These are phyloP conservation scores for Daldinia eschscholtzii DNA, from an alignment of 2,329 filamentous ascomycete species.

Conservation along the genomic window DNA sequence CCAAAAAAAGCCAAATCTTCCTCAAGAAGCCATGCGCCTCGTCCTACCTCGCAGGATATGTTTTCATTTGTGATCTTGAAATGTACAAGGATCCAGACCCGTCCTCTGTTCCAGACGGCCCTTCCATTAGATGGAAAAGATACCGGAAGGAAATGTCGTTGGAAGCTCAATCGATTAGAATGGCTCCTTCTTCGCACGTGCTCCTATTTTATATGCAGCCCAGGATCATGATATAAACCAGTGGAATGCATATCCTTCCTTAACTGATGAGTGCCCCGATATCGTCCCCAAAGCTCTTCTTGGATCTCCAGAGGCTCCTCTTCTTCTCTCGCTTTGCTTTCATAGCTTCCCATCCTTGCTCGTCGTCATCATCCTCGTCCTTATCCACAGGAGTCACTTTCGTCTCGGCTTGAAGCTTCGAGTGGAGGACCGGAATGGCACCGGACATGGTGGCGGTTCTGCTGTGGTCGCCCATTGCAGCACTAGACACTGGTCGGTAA, in stretches of 20 bases:
- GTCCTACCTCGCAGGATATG: slow-evolving; percentile 24
- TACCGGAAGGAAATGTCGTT: slow-evolving; percentile 12
- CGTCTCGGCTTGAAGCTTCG: slow-evolving; percentile 56
- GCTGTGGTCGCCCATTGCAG: slow-evolving; percentile 56
- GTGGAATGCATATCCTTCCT: slow-evolving; percentile 42
- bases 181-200: slow-evolving; percentile 26
- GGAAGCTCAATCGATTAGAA: background rate
- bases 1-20: slow-evolving; percentile 34
- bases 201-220: slow-evolving; percentile 45
- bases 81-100: slow-evolving; percentile 37
- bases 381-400: slow-evolving; percentile 59
- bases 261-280: slow-evolving; percentile 63
- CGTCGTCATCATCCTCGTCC: slow-evolving; percentile 71
- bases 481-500: slow-evolving; percentile 88
- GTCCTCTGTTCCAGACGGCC: slow-evolving; percentile 8
- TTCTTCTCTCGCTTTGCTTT: slow-evolving; percentile 77
- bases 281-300: slow-evolving; percentile 66
- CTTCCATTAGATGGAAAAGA: slow-evolving; percentile 22
- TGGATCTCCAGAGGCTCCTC: slow-evolving; percentile 73
- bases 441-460: slow-evolving; percentile 61
- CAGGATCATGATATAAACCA: slow-evolving; percentile 39
- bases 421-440: slow-evolving; percentile 55
- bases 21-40: slow-evolving; percentile 33
- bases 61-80: slow-evolving; percentile 26
- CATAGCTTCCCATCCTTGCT: slow-evolving; percentile 78